A percentile compares a stretch with the other conserved stretches of the same genome.
phyloP scores from a whole-genome alignment of 2,329 filamentous ascomycete species.

The Sarocladium kiliense region DNA sequence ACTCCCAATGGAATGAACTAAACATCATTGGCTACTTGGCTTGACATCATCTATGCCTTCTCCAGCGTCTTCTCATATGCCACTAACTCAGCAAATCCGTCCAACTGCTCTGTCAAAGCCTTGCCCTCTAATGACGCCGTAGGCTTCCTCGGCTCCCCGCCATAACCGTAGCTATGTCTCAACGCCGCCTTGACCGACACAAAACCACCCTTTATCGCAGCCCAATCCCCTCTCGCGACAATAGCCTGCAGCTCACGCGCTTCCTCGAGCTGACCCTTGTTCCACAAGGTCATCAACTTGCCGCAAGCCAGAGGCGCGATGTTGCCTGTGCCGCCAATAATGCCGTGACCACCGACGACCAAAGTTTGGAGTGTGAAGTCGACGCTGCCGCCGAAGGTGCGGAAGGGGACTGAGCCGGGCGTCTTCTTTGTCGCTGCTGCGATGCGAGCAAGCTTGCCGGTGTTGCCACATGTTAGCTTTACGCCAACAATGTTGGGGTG shows the following conservation, averaged over 20 bases:
- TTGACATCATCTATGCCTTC: neutral
- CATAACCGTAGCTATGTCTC: conserved; percentile 59
- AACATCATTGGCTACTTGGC: neutral
- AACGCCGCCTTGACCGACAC: conserved; percentile 64
- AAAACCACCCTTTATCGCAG: conserved; percentile 62
- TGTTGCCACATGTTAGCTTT: conserved; percentile 61
- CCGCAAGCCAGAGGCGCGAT: conserved; percentile 62
- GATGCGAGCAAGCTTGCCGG: conserved; percentile 50
- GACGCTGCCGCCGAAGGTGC: conserved; percentile 67
- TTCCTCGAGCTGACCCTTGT: conserved; percentile 50
- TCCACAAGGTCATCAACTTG: conserved; percentile 54
- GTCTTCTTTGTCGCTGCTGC: conserved; percentile 34
- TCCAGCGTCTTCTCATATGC: conserved; percentile 17
- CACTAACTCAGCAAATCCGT: conserved; percentile 23
- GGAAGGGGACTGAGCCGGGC: conserved; percentile 37
- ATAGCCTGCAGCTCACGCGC: conserved; percentile 59
- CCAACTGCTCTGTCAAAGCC: conserved; percentile 19
- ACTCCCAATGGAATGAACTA: neutral
- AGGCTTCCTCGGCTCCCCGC: conserved; percentile 53
- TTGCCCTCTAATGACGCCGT: conserved; percentile 24
- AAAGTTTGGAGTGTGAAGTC: conserved; percentile 70
- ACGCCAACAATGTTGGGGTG: conserved; percentile 56
- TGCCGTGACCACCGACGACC: conserved; percentile 64
- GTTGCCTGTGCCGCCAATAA: conserved; percentile 69
- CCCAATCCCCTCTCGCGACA: conserved; percentile 64